phyloP scores from a whole-genome alignment of 768 basidiomycete genomes.

The Termitomyces sp. region DNA sequence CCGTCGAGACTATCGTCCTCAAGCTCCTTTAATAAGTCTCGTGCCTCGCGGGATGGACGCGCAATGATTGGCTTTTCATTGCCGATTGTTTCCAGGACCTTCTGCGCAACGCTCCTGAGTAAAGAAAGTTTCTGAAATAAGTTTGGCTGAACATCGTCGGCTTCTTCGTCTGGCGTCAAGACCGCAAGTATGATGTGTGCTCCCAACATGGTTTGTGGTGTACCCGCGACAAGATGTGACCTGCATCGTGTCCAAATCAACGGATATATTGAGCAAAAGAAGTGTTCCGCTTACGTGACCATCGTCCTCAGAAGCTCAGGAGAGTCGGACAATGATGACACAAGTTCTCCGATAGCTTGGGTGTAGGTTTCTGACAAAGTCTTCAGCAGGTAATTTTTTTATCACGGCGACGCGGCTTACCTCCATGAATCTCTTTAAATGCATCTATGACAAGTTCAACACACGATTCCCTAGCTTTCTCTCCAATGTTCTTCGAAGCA shows the following conservation, averaged over 20 bases:
- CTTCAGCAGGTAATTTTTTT: conserved; percentile 1
- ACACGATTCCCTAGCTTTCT: conserved; percentile 66
- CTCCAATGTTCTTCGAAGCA: conserved; percentile 71
- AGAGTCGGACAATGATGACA: conserved; percentile 58
- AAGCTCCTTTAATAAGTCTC: conserved; percentile 56
- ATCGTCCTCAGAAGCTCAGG: conserved; percentile 61
- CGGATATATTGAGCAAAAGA: not conserved
- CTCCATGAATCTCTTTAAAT: conserved; percentile 68
- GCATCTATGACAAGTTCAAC: conserved; percentile 75
- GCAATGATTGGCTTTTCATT: conserved; percentile 70
- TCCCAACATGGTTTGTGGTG: conserved; percentile 58
- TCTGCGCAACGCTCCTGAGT: conserved; percentile 62
- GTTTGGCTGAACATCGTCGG: conserved; percentile 29
- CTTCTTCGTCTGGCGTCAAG: conserved; percentile 45
- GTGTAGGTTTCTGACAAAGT: conserved; percentile 57
- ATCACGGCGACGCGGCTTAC: conserved; percentile 27
- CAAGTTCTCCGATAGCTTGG: conserved; percentile 56
- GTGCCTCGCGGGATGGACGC: conserved; percentile 78
- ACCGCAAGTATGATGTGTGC: conserved; percentile 58
- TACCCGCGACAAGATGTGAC: conserved; percentile 59
- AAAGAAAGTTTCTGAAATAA: conserved; percentile 64
- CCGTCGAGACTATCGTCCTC: conserved; percentile 40
- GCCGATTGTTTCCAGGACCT: conserved; percentile 62
- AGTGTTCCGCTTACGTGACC: conserved; percentile 48
- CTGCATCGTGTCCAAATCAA: conserved; percentile 26